Evolutionary conservation across 2,329 filamentous ascomycete species (phyloP).

Genomic region (Cytospora chrysosperma): DNA sequence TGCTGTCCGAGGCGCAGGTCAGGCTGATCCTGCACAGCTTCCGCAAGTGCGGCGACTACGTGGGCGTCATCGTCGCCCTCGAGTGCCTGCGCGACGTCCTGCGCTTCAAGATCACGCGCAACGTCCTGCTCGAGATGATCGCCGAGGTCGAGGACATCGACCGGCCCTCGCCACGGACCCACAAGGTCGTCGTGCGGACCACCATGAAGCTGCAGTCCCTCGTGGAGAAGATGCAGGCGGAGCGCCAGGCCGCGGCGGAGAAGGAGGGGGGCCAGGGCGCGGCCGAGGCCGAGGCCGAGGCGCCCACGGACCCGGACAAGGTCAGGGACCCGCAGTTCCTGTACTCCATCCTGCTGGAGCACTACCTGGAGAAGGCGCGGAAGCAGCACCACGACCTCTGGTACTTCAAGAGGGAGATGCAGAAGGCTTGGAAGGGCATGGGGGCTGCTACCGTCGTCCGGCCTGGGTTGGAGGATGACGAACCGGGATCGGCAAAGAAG

Average conservation of each 20-base stretch:
- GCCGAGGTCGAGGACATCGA: constrained; percentile 29
- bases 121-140: constrained; percentile 36
- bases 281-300: background rate
- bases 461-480: background rate
- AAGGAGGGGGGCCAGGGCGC: background rate
- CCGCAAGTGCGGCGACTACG: constrained; percentile 44
- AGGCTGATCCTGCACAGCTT: constrained; percentile 39
- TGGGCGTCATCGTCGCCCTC: constrained; percentile 47
- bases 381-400: background rate
- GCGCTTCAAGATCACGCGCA: constrained; percentile 32
- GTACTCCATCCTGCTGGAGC: constrained; percentile 17
- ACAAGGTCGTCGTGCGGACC: constrained; percentile 19
- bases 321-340: constrained; percentile 16
- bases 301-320: background rate
- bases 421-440: constrained; percentile 15
- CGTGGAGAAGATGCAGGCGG: constrained; percentile 4
- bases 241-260: background rate
- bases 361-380: constrained; percentile 17
- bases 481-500: background rate
- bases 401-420: background rate
- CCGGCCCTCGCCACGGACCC: constrained; percentile 23
- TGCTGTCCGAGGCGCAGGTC: constrained; percentile 30
- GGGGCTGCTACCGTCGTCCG: background rate
- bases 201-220: constrained; percentile 19
- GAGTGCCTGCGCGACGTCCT: constrained; percentile 32